Conservation (phyloP, 148 eudicot genomes). For the Silene conica region DNA sequence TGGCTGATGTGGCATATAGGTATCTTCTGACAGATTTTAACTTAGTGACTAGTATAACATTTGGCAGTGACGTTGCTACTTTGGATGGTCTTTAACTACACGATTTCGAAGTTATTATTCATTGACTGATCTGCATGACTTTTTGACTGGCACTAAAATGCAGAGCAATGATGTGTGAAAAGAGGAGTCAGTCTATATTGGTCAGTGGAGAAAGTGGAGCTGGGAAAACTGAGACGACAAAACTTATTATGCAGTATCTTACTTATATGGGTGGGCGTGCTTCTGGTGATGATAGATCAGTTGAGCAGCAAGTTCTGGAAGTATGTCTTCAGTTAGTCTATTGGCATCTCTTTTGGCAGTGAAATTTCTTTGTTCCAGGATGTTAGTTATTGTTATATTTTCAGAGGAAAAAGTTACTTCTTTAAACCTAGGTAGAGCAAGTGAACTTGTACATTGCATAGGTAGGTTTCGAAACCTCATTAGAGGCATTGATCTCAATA, state of each 20-base stretch:
- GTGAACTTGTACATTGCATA: constrained; percentile 9
- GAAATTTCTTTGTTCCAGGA: not conserved
- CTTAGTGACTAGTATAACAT: constrained; percentile 8
- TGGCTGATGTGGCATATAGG: constrained; percentile 98
- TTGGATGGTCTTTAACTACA: constrained; percentile 11
- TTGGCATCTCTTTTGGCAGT: constrained; percentile 4
- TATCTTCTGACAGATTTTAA: constrained; percentile 24
- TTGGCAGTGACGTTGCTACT: constrained; percentile 15
- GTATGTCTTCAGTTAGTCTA: constrained; percentile 38
- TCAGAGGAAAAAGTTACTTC: constrained; percentile 3
- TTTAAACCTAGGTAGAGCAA: not conserved
- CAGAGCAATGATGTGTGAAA: constrained; percentile 92
- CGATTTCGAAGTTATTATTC: not conserved
- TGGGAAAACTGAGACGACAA: constrained; percentile 98
- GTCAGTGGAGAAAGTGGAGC: constrained; percentile 99
- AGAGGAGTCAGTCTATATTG: constrained; percentile 83
- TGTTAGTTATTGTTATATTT: constrained; percentile 3
- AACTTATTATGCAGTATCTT: constrained; percentile 95
- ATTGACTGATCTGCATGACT: constrained; percentile 21
- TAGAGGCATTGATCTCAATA: not conserved
- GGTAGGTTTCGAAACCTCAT: not conserved
- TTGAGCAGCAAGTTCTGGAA: constrained; percentile 98
- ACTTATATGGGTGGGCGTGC: constrained; percentile 98
- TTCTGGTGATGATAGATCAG: constrained; percentile 76
- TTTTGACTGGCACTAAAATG: constrained; percentile 27